A percentile compares a stretch with the other conserved stretches of the same genome.
Conservation (phyloP, 1,139 yeast genomes). For the Yamadazyma sp. region DNA sequence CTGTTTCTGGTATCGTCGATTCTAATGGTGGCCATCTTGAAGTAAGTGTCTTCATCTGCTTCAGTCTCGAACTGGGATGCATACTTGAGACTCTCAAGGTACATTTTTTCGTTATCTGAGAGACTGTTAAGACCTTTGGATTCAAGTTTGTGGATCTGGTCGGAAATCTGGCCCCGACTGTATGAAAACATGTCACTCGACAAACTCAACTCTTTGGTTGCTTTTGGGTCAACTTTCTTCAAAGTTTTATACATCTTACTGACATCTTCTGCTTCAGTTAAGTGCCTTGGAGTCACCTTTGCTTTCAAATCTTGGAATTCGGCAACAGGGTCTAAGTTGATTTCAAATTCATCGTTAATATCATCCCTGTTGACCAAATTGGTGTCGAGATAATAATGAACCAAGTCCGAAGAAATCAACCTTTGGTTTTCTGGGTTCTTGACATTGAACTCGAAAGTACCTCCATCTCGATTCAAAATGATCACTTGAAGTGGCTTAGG, state of each 20-base stretch:
- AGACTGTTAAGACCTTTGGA: slow-evolving; percentile 10
- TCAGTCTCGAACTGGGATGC: slow-evolving; percentile 18
- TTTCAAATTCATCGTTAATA: slow-evolving; percentile 13
- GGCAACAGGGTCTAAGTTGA: slow-evolving; percentile 21
- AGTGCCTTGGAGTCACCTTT: slow-evolving; percentile 19
- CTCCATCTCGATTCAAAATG: slow-evolving; percentile 24
- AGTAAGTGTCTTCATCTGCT: slow-evolving; percentile 29
- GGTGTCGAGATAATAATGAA: slow-evolving; percentile 19
- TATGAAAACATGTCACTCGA: slow-evolving; percentile 23
- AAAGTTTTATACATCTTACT: slow-evolving; percentile 24
- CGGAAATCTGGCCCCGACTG: slow-evolving; percentile 17
- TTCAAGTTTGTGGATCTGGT: slow-evolving; percentile 21
- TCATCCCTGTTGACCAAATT: slow-evolving; percentile 11
- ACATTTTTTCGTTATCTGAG: slow-evolving; percentile 22
- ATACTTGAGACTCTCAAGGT: slow-evolving; percentile 24
- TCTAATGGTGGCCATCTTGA: slow-evolving; percentile 31
- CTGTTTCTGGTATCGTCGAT: slow-evolving; percentile 24
- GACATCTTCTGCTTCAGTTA: slow-evolving; percentile 22
- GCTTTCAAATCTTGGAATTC: slow-evolving; percentile 20
- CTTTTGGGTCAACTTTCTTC: slow-evolving; percentile 16
- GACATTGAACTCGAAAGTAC: slow-evolving; percentile 35
- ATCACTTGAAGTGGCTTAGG: slow-evolving; percentile 33
- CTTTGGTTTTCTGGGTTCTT: slow-evolving; percentile 20
- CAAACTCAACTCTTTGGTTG: slow-evolving; percentile 20
- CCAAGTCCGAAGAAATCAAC: slow-evolving; percentile 23